A percentile compares a stretch with the other conserved stretches of the same genome.
phyloP scores from a whole-genome alignment of 2,329 filamentous ascomycete species.

The Alternaria brassicicola region DNA sequence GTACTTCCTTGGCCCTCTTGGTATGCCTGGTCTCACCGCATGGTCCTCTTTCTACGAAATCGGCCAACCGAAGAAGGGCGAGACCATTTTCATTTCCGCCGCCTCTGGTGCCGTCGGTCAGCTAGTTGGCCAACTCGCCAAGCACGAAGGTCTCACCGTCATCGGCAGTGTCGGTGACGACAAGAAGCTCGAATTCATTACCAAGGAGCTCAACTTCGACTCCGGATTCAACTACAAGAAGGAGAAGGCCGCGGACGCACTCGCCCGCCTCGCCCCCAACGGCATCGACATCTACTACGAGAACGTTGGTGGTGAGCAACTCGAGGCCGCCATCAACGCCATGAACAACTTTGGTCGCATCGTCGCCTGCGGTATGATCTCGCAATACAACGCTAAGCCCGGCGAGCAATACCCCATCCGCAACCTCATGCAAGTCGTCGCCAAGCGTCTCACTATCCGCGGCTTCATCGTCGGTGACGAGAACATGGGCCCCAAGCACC shows the following conservation, averaged over 20 bases:
- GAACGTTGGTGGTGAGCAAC: slow-evolving; percentile 77
- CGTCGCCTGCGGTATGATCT: slow-evolving; percentile 69
- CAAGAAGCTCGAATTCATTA: slow-evolving; percentile 78
- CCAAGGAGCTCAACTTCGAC: slow-evolving; percentile 72
- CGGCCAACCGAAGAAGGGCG: slow-evolving; percentile 74
- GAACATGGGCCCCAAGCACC: slow-evolving; percentile 70
- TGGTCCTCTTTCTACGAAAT: slow-evolving; percentile 78
- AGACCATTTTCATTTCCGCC: slow-evolving; percentile 82
- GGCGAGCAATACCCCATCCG: slow-evolving; percentile 68
- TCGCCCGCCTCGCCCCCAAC: slow-evolving; percentile 73
- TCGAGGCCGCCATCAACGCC: slow-evolving; percentile 68
- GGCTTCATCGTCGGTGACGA: slow-evolving; percentile 76
- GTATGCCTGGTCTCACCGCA: slow-evolving; percentile 79
- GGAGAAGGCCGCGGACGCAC: slow-evolving; percentile 70
- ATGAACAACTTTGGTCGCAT: slow-evolving; percentile 72
- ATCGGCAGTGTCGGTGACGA: slow-evolving; percentile 81
- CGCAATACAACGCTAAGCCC: slow-evolving; percentile 71
- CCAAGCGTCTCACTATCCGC: slow-evolving; percentile 71
- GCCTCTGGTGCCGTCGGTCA: slow-evolving; percentile 84
- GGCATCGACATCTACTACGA: slow-evolving; percentile 86
- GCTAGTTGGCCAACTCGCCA: slow-evolving; percentile 81
- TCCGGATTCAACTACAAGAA: slow-evolving; percentile 89
- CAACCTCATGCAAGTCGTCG: slow-evolving; percentile 69
- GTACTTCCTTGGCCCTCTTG: slow-evolving; percentile 75
- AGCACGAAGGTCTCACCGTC: slow-evolving; percentile 78